A percentile compares a stretch with the other conserved stretches of the same genome.
Evolutionary conservation across 495 filamentous ascomycete genomes (phyloP).

Genomic region (Xylaria acuta): DNA sequence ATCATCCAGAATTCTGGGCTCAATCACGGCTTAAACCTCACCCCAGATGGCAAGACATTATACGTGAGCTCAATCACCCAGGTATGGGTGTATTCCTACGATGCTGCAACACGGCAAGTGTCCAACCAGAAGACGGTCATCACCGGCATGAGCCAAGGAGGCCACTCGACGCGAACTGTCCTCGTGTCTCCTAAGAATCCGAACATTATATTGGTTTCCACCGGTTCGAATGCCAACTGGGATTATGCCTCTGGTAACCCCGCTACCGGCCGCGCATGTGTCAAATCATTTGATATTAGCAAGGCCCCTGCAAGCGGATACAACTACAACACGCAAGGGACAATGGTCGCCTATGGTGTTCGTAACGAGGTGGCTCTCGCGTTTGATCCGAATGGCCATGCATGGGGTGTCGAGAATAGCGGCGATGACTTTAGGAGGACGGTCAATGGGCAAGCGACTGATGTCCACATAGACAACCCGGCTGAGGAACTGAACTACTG

Average conservation of each 20-base stretch:
- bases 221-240: slow-evolving; percentile 64
- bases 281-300: slow-evolving; percentile 66
- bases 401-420: slow-evolving; percentile 71
- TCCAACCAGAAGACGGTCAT: slow-evolving; percentile 57
- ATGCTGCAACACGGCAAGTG: slow-evolving; percentile 51
- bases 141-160: slow-evolving; percentile 59
- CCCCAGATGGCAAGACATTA: slow-evolving; percentile 64
- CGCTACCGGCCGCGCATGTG: slow-evolving; percentile 60
- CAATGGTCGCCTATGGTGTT: slow-evolving; percentile 68
- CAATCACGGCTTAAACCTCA: slow-evolving; percentile 71
- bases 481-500: slow-evolving; percentile 76
- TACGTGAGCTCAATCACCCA: slow-evolving; percentile 64
- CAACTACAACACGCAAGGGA: slow-evolving; percentile 59
- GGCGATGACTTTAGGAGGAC: slow-evolving; percentile 65
- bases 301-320: slow-evolving; percentile 50
- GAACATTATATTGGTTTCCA: slow-evolving; percentile 59
- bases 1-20: slow-evolving; percentile 49
- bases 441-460: slow-evolving; percentile 51
- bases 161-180: slow-evolving; percentile 67
- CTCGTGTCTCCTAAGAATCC: slow-evolving; percentile 56
- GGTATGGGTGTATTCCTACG: slow-evolving; percentile 67
- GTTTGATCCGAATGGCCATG: slow-evolving; percentile 63
- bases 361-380: slow-evolving; percentile 70
- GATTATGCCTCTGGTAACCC: slow-evolving; percentile 57
- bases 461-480: slow-evolving; percentile 71